Conservation (phyloP, 345 rosid genomes). For the Salix exigua region DNA sequence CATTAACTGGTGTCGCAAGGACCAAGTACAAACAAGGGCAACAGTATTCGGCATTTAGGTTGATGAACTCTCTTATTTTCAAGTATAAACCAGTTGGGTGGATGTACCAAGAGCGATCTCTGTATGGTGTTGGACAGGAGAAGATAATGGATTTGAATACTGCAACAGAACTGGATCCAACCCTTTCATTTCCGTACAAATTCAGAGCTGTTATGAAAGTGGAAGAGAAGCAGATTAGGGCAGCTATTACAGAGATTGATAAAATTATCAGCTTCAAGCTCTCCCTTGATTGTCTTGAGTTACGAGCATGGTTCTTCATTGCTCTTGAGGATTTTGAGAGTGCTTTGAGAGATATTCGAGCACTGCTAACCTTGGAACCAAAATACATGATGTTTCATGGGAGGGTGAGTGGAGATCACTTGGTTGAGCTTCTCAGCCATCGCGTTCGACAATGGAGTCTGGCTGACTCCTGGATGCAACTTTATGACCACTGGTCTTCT, state of each 20-base stretch:
- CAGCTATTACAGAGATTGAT: slow-evolving; percentile 67
- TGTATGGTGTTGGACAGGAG: slow-evolving; percentile 55
- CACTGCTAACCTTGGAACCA: slow-evolving; percentile 69
- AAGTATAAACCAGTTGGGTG: slow-evolving; percentile 70
- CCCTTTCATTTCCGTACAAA: slow-evolving; percentile 71
- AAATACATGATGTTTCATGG: slow-evolving; percentile 59
- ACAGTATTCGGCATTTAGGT: slow-evolving; percentile 57
- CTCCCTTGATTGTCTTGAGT: slow-evolving; percentile 71
- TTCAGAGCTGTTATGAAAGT: slow-evolving; percentile 62
- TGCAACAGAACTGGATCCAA: slow-evolving; percentile 85
- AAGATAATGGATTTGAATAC: slow-evolving; percentile 56
- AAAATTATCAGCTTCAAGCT: slow-evolving; percentile 66
- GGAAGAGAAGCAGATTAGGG: slow-evolving; percentile 57
- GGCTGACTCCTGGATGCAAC: slow-evolving; percentile 87
- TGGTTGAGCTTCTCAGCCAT: slow-evolving; percentile 54
- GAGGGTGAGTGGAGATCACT: slow-evolving; percentile 44
- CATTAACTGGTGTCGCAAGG: slow-evolving; percentile 76
- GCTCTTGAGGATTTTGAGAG: slow-evolving; percentile 62
- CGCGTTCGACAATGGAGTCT: slow-evolving; percentile 44
- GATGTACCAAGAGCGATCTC: slow-evolving; percentile 91
- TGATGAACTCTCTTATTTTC: slow-evolving; percentile 57
- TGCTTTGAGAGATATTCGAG: slow-evolving; percentile 70
- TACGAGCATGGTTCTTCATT: slow-evolving; percentile 74
- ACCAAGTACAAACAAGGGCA: slow-evolving; percentile 73
- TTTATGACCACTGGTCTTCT: slow-evolving; percentile 85